Base-by-base conservation (phyloP, 139 green algal species). In the Eudorina sp. region DNA sequence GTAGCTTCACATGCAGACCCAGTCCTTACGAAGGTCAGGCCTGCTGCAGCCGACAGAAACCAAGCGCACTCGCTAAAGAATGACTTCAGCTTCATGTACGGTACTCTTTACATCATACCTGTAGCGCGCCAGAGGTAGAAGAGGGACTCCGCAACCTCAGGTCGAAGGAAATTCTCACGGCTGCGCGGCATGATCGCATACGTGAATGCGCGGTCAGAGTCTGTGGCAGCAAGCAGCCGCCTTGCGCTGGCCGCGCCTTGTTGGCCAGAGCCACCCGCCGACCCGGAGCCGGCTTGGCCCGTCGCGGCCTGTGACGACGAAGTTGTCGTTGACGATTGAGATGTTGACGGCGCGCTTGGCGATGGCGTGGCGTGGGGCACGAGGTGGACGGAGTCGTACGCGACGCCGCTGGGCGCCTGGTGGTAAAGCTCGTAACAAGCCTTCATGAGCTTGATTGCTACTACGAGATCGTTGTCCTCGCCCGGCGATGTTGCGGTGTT, bases 61-160 rank as follows among this genome's bases (percentile, higher is more conserved):
- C n/a, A n/a, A n/a, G n/a, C n/a, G n/a, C n/a, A n/a, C n/a, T n/a
- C n/a, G n/a, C n/a, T n/a, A n/a, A n/a, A n/a, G n/a, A n/a, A n/a
- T n/a, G n/a, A n/a, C n/a, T n/a, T n/a, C n/a, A n/a, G n/a, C n/a
- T n/a, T 13, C 25, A 40, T 25, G 14, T 4, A 4, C 25, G 13
- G 2, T 13, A 21, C 16, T 34, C 25, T 27, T 53, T 55, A 4
- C n/a, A n/a, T n/a, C 38, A 72, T 40, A 36, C 94, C 90, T 2
- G 96, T 99, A 0, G 94, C 92, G 29, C 95, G 92, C n/a, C 93
- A 97, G 45, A 99, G 86, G 53, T 97, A 91, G 90, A 97, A 98
- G 19, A 98, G 90, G 9, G 90, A 95, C 93, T 99, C 96, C 40
- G 96, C 90, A 0, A 96, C 93, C 90, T 99, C 96, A 0, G 96